Percentiles rank a stretch among this genome's conserved stretches.
Conservation (phyloP, 2,329 filamentous ascomycete genomes). For the Pseudogymnoascus sp. region DNA sequence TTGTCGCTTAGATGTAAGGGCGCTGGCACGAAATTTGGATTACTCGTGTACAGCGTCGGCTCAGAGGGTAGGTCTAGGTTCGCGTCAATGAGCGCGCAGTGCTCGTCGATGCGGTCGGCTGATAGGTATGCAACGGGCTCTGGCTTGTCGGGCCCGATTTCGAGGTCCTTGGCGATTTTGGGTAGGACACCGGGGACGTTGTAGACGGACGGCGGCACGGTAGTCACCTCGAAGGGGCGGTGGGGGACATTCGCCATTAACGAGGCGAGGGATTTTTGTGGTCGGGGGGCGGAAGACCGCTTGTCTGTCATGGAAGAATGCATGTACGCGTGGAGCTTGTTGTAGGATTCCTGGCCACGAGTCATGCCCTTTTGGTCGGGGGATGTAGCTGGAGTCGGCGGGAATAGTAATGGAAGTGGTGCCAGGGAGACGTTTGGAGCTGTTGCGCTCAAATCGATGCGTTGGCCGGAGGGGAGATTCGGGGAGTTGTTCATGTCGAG, state of each 20-base stretch:
- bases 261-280: slow-evolving; percentile 23
- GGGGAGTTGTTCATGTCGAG: slow-evolving; percentile 80
- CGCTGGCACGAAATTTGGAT: slow-evolving; percentile 30
- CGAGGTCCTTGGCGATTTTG: slow-evolving; percentile 29
- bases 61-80: slow-evolving; percentile 27
- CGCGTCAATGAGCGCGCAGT: slow-evolving; percentile 51
- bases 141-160: slow-evolving; percentile 37
- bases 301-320: background rate
- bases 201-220: slow-evolving; percentile 22
- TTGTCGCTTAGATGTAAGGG: slow-evolving; percentile 36
- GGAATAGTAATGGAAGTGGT: slow-evolving; percentile 8
- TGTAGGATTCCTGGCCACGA: slow-evolving; percentile 25
- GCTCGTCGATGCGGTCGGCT: slow-evolving; percentile 64
- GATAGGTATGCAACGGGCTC: slow-evolving; percentile 59
- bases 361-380: background rate
- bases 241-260: slow-evolving; percentile 23
- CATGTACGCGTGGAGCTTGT: slow-evolving; percentile 18
- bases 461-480: slow-evolving; percentile 66
- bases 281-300: slow-evolving; percentile 11
- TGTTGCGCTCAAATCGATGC: slow-evolving; percentile 55
- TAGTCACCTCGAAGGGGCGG: slow-evolving; percentile 15
- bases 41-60: slow-evolving; percentile 19
- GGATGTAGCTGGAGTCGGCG: background rate
- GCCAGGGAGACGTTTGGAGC: background rate
- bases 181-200: slow-evolving; percentile 20